phyloP scores from a whole-genome alignment of 2,329 filamentous ascomycete genomes.

The Colletotrichum aenigma region DNA sequence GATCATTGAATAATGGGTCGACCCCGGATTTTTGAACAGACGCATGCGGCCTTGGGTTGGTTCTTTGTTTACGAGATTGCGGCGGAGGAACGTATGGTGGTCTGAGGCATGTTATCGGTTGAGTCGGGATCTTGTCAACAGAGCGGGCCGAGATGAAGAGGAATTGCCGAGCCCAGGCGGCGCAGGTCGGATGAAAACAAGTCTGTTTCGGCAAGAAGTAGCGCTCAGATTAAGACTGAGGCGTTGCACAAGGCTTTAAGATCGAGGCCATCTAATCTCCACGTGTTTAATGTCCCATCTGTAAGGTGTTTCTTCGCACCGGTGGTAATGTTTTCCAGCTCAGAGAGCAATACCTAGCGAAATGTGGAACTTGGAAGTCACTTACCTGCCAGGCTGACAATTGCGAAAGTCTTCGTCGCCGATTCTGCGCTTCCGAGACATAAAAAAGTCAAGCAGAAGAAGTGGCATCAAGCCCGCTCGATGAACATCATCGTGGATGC shows the following conservation, averaged over 20 bases:
- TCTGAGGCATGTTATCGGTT: neutral
- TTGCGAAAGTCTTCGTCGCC: neutral
- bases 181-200: neutral
- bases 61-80: neutral
- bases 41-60: neutral
- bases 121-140: neutral
- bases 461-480: neutral
- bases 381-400: no score
- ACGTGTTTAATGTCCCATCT: neutral
- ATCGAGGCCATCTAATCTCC: neutral
- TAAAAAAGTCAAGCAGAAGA: neutral
- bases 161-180: neutral
- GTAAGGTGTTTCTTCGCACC: neutral
- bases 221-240: accelerated
- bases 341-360: neutral
- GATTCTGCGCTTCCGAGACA: neutral
- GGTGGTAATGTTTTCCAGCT: neutral
- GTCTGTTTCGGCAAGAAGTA: neutral
- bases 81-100: neutral
- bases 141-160: neutral
- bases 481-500: neutral
- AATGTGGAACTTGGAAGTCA: neutral
- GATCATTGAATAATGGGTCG: neutral
- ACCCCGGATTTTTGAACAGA: neutral
- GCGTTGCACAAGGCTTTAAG: neutral